Conservation (phyloP, 192 early-diverging fungal genomes). For the Globomyces pollinis-pini region DNA sequence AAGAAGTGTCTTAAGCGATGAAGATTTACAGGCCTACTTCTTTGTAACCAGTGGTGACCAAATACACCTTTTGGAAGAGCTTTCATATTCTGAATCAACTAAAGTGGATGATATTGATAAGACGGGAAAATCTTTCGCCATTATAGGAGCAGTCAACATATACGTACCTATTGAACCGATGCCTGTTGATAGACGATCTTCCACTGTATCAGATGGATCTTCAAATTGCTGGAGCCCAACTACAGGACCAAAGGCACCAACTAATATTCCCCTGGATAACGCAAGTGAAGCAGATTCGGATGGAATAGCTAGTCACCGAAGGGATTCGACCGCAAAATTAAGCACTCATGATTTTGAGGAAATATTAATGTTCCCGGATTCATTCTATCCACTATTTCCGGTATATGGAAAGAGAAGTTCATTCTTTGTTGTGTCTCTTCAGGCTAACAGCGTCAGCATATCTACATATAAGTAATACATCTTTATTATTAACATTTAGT, state of each 20-base stretch:
- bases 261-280: background rate
- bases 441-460: slow-evolving; percentile 12
- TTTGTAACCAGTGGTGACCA: background rate
- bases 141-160: background rate
- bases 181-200: background rate
- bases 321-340: background rate
- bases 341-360: slow-evolving; percentile 16
- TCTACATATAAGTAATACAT: background rate
- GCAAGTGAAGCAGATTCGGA: background rate
- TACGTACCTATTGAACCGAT: background rate
- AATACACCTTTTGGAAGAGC: background rate
- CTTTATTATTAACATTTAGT: slow-evolving; percentile 30
- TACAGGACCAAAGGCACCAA: background rate
- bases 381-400: slow-evolving; percentile 16
- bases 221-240: background rate
- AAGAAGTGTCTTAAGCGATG: background rate
- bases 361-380: slow-evolving; percentile 21
- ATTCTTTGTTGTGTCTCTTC: slow-evolving; percentile 34
- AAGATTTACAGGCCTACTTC: slow-evolving; percentile 10
- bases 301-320: background rate
- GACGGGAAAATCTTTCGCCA: background rate
- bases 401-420: slow-evolving; percentile 20
- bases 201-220: background rate
- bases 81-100: background rate
- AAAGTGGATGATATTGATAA: background rate